Conservation (phyloP, 2,329 filamentous ascomycete genomes). For the Diaporthe ilicicola region DNA sequence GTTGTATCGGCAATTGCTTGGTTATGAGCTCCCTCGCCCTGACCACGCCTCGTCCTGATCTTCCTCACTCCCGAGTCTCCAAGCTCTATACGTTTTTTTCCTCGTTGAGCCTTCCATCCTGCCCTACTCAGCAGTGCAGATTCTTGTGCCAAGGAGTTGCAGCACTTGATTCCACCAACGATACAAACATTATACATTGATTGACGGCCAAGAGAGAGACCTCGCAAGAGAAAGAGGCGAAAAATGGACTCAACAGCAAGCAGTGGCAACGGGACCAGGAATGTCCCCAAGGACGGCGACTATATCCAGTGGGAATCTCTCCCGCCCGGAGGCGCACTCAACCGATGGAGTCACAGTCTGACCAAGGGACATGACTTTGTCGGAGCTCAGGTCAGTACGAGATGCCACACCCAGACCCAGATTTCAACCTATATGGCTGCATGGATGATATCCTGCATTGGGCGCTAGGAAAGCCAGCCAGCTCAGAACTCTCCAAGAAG, state of each 20-base stretch:
- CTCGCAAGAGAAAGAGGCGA: neutral
- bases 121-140: too few species aligned
- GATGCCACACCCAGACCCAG: neutral
- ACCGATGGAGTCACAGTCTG: conserved; percentile 84
- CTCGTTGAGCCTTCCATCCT: neutral
- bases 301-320: conserved; percentile 63
- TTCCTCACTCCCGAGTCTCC: neutral
- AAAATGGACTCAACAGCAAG: neutral
- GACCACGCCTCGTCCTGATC: neutral
- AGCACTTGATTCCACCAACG: neutral
- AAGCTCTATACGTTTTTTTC: neutral
- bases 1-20: neutral
- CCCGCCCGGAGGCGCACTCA: conserved; percentile 68
- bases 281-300: conserved; percentile 57
- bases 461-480: too few species aligned
- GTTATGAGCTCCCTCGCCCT: neutral
- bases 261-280: conserved; percentile 7
- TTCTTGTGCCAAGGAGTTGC: neutral
- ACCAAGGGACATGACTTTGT: conserved; percentile 91
- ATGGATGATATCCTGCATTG: too few species aligned
- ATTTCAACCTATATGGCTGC: too few species aligned
- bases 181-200: neutral
- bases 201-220: neutral
- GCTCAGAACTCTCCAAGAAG: neutral
- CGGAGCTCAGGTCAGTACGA: conserved; percentile 75